Percentiles rank a stretch among this genome's conserved stretches.
Conservation (phyloP, 257 asterid genomes). For the Rhazya stricta region DNA sequence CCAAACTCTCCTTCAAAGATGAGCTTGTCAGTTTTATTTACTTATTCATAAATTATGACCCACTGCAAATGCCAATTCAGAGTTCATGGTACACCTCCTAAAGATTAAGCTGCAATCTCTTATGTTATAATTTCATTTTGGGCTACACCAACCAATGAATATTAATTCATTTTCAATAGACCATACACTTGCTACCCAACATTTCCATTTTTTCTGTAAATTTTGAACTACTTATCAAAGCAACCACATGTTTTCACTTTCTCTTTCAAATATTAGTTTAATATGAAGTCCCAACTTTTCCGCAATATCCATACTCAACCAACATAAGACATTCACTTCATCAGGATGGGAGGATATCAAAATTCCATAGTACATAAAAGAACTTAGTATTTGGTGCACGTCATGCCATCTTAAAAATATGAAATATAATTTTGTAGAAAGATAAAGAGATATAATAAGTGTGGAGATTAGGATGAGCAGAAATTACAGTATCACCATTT, state of each 20-base stretch:
- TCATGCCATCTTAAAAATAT: background rate
- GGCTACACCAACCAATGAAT: background rate
- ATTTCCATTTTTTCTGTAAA: background rate
- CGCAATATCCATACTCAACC: background rate
- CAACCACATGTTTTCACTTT: background rate
- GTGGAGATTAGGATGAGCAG: constrained; percentile 37
- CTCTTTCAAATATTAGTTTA: background rate
- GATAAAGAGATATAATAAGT: constrained; percentile 4
- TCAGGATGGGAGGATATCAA: background rate
- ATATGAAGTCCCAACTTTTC: background rate
- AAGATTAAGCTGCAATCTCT: background rate
- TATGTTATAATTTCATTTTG: background rate
- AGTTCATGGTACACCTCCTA: background rate
- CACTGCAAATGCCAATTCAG: background rate
- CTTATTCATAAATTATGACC: background rate
- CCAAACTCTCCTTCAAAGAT: background rate
- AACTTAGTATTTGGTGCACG: background rate
- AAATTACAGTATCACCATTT: constrained; percentile 75
- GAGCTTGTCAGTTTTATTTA: background rate
- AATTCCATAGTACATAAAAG: background rate
- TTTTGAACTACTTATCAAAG: background rate
- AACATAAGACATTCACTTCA: background rate
- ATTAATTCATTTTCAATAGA: background rate
- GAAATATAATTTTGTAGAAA: background rate
- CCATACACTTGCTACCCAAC: background rate